phyloP scores from a whole-genome alignment of 2,329 filamentous ascomycete genomes.

The Capronia epimyces region DNA sequence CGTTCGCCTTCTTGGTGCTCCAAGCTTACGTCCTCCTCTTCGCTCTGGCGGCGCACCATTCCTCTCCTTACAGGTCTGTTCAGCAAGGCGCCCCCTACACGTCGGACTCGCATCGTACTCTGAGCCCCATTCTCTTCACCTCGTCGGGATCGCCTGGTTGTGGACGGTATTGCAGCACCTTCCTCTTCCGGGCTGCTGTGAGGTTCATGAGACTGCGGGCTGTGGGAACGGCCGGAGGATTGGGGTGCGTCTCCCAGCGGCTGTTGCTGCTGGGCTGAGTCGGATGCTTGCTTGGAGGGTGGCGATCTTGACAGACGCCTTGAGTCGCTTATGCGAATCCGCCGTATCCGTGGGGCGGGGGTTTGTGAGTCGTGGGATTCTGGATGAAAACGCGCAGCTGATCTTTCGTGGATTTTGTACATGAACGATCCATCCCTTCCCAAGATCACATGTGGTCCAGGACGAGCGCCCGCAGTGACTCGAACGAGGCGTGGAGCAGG shows the following conservation, averaged over 20 bases:
- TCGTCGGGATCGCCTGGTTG: slow-evolving; percentile 39
- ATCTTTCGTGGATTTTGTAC: slow-evolving; percentile 33
- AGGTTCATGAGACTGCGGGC: slow-evolving; percentile 31
- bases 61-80: slow-evolving; percentile 75
- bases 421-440: slow-evolving; percentile 39
- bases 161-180: slow-evolving; percentile 33
- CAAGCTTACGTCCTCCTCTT: slow-evolving; percentile 53
- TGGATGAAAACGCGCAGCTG: slow-evolving; percentile 6
- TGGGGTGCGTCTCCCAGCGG: slow-evolving; percentile 19
- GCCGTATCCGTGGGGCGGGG: slow-evolving; percentile 42
- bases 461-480: slow-evolving; percentile 33
- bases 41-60: slow-evolving; percentile 55
- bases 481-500: slow-evolving; percentile 41
- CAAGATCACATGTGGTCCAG: slow-evolving; percentile 29
- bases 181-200: slow-evolving; percentile 31
- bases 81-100: slow-evolving; percentile 70
- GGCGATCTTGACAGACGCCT: slow-evolving; percentile 41
- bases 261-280: slow-evolving; percentile 1
- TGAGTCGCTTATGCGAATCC: slow-evolving; percentile 39
- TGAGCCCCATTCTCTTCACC: slow-evolving; percentile 63
- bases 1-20: slow-evolving; percentile 28
- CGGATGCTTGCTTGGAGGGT: slow-evolving; percentile 34
- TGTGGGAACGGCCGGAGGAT: slow-evolving; percentile 31
- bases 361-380: slow-evolving; percentile 39
- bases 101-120: slow-evolving; percentile 71